Conservation (phyloP, 805 yeast genomes). For the Zygotorulaspora danielsina region DNA sequence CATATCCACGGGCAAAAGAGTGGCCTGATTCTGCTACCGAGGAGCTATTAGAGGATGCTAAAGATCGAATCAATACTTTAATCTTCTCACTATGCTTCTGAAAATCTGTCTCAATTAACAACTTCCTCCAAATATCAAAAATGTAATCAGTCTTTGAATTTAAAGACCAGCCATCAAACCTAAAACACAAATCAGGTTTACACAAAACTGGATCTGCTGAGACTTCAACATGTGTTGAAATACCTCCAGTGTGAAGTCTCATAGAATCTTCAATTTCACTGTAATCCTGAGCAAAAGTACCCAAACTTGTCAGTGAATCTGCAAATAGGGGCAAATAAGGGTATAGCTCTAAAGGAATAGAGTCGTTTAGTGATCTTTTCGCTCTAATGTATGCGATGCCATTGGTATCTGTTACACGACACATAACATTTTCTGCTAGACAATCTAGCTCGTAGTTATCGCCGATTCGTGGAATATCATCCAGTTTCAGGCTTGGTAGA, state of each 20-base stretch:
- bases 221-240: slow-evolving; percentile 57
- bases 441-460: slow-evolving; percentile 38
- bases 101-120: slow-evolving; percentile 68
- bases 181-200: slow-evolving; percentile 49
- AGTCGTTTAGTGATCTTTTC: slow-evolving; percentile 50
- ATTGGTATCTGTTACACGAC: slow-evolving; percentile 64
- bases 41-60: slow-evolving; percentile 74
- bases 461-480: slow-evolving; percentile 65
- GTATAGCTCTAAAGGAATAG: slow-evolving; percentile 57
- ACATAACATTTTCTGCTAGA: slow-evolving; percentile 36
- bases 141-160: slow-evolving; percentile 58
- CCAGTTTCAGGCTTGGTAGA: slow-evolving; percentile 70
- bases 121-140: slow-evolving; percentile 61
- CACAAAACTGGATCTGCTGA: slow-evolving; percentile 52
- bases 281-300: slow-evolving; percentile 68
- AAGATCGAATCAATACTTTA: slow-evolving; percentile 62
- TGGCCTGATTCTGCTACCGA: slow-evolving; percentile 86
- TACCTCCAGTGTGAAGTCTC: slow-evolving; percentile 79
- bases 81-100: slow-evolving; percentile 59
- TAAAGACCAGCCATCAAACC: slow-evolving; percentile 64
- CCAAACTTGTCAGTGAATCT: slow-evolving; percentile 77
- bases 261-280: slow-evolving; percentile 82
- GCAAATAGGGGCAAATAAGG: slow-evolving; percentile 73
- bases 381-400: slow-evolving; percentile 77
- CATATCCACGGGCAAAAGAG: slow-evolving; percentile 65